These are phyloP conservation scores for Piloderma croceum DNA, from an alignment of 768 basidiomycete species.

Conservation along the genomic window DNA sequence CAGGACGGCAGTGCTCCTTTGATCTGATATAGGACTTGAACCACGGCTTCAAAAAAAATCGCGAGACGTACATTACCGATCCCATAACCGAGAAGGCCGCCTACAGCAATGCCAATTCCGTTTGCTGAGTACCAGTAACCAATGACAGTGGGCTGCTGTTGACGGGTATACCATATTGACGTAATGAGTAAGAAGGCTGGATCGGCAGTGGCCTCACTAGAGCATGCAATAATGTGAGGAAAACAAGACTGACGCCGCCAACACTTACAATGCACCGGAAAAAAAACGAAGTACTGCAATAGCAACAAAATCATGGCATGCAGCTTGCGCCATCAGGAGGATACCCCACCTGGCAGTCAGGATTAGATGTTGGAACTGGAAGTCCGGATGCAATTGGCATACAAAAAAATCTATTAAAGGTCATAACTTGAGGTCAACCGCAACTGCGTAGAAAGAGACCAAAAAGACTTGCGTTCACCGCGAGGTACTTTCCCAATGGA, in stretches of 20 bases:
- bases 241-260: conserved; percentile 27
- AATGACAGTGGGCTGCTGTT: conserved; percentile 34
- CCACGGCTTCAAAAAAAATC: not conserved
- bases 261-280: conserved; percentile 35
- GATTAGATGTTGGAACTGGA: too few species aligned
- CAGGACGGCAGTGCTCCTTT: conserved; percentile 24
- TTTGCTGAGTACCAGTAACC: conserved; percentile 35
- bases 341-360: conserved; percentile 29
- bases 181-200: conserved; percentile 30
- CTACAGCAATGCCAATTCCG: conserved; percentile 35
- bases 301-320: conserved; percentile 30
- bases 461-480: conserved; percentile 34
- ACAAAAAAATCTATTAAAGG: too few species aligned
- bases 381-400: too few species aligned
- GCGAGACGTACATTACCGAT: conserved; percentile 26
- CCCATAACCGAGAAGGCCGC: conserved; percentile 33
- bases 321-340: conserved; percentile 37
- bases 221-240: not conserved
- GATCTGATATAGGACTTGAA: conserved; percentile 5
- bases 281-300: conserved; percentile 33
- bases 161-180: conserved; percentile 33
- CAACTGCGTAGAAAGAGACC: too few species aligned
- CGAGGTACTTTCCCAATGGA: conserved; percentile 34
- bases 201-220: not conserved
- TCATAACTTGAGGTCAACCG: too few species aligned